Conservation (phyloP, 306 rosid species). For the Cyamopsis tetragonoloba region DNA sequence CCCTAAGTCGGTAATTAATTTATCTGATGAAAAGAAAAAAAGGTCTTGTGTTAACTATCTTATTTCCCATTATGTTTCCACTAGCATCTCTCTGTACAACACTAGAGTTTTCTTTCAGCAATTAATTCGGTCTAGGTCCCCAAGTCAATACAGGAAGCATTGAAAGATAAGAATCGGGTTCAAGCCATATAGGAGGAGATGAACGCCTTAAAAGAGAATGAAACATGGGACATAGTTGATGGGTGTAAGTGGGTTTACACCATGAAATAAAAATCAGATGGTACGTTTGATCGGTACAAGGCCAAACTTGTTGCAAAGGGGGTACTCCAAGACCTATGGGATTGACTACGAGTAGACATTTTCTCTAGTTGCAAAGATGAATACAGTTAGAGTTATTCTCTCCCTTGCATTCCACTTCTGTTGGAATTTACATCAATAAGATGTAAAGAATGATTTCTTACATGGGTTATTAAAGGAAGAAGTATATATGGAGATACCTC, state of each 20-base stretch:
- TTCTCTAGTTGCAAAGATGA: not conserved
- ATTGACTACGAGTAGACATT: not conserved
- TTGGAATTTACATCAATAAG: no score
- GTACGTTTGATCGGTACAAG: not conserved
- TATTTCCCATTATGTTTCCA: not conserved
- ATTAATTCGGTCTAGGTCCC: not conserved
- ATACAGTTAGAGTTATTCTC: no score
- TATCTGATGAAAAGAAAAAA: not conserved
- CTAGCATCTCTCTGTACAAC: no score
- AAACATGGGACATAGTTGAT: not conserved
- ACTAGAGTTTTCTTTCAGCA: not conserved
- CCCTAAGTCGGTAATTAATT: not conserved
- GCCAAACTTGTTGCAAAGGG: not conserved
- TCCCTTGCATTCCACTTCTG: no score
- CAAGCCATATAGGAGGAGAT: no score
- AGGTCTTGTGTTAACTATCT: not conserved
- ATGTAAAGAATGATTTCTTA: no score
- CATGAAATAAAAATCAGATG: not conserved
- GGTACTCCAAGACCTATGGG: not conserved
- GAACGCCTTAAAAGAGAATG: not conserved
- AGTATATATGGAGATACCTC: not conserved
- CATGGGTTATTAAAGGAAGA: no score
- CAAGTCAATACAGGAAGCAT: not conserved
- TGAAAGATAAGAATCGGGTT: not conserved
- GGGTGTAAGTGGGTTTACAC: not conserved